Conservation (phyloP, 1,139 yeast genomes). For the Yarrowia galli region DNA sequence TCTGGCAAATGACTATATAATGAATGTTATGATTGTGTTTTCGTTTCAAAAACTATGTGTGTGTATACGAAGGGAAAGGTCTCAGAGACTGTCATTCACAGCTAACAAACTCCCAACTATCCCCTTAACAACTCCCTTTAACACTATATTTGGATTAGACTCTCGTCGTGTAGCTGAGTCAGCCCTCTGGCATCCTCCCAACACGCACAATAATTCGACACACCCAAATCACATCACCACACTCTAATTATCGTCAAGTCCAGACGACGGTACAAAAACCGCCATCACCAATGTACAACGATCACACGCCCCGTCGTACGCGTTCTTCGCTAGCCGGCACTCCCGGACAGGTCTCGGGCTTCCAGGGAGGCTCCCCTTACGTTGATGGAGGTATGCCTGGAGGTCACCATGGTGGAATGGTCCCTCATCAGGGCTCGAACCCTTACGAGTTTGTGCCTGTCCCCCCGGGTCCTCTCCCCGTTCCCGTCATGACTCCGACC, state of each 20-base stretch:
- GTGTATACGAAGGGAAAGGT: too few relatives aligned
- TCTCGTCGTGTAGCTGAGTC: constrained; percentile 4
- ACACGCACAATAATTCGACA: constrained; percentile 8
- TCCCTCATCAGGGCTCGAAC: constrained; percentile 37
- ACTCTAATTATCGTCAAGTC: constrained; percentile 32
- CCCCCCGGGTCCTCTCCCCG: constrained; percentile 44
- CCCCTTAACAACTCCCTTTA: background rate
- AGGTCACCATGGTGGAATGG: constrained; percentile 21
- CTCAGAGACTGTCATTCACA: too few relatives aligned
- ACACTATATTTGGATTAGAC: background rate
- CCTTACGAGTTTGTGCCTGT: constrained; percentile 39
- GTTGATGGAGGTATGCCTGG: constrained; percentile 25
- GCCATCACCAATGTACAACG: constrained; percentile 38
- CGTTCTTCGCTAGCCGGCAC: constrained; percentile 33
- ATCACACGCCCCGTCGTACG: constrained; percentile 35
- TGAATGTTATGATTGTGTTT: background rate
- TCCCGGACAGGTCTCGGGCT: constrained; percentile 21
- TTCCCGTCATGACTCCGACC: constrained; percentile 51
- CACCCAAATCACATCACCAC: constrained; percentile 35
- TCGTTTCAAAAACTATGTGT: background rate
- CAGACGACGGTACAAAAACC: constrained; percentile 5
- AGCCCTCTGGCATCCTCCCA: constrained; percentile 1
- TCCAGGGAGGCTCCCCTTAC: constrained; percentile 22
- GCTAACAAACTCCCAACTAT: background rate
- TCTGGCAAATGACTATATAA: background rate